Evolutionary conservation across 2,329 filamentous ascomycete species (phyloP), one percentile per base, ranked within the genome.

Genomic region (Magnaporthiopsis poae): DNA sequence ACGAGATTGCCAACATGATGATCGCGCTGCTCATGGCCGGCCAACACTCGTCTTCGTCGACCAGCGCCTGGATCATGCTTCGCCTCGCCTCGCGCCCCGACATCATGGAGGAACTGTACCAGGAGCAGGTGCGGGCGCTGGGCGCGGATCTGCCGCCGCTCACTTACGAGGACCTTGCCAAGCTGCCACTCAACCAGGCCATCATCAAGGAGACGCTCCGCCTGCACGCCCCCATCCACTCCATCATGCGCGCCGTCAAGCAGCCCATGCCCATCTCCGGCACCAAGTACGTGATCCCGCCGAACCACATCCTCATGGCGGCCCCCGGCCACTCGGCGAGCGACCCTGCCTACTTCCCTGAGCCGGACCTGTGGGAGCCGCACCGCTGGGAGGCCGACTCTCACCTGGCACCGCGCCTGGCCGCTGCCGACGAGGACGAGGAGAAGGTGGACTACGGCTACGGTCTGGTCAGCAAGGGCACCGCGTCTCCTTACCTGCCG

Each of bases 381-480:
- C 91, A 95, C 79, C 89, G 94, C 67, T 98, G 94, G 94, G 87
- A 92, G 71, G 82, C 85, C 69, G 86, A 84, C 67, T 86, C 85
- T 60, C 80, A 81, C 66, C 82, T 83, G 69, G 84, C 80, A 33
- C 83, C 82, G 65, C 82, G 71, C 67, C 75, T 84, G 29, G 60
- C 11, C 60, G 2, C 21, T 21, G 46, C 46, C 46, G 29, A 52
- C 2, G 83, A 84, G 46, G 85, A 87, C 72, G 86, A 89, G 73
- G 90, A 89, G 79, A 92, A 91, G 79, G 85, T 94, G 68, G 94
- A 97, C 76, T 97, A 97, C 76, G 94, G 94, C 46, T 97, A 96
- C 77, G 94, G 94, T 69, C 82, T 96, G 64, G 90, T 97, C 71
- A 93, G 87, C 83, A 96, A 97, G 82, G 94, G 94, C 66, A 89